Evolutionary conservation across 192 early-diverging fungal genomes (phyloP), one percentile per base, ranked within the genome.

Genomic region (Diversispora eburnea): DNA sequence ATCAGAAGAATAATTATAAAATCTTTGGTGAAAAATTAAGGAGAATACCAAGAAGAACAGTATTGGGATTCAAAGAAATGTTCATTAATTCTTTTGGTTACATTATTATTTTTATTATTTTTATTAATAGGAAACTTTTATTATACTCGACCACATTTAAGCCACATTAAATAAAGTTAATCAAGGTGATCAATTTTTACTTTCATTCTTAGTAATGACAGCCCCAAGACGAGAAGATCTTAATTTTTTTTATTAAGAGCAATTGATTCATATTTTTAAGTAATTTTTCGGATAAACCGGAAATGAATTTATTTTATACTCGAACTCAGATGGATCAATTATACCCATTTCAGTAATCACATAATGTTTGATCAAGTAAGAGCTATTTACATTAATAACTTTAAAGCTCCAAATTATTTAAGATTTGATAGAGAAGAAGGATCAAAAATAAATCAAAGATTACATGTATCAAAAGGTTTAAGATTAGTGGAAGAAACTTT

Each of bases 271-370:
- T 86, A 86, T 58, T 71, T 58, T 71, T 86, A 46, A 54, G 54
- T 67, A 79, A 84, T 22, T 84, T 82, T 70, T 81, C 83, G 8
- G 75, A 76, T 20, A 22, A 22, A 5, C 82, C 81, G 13, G 62
- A 74, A 0, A 69, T 77, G 3, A 77, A 75, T 15, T 81, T 81
- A 19, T 73, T 84, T n/a, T 84, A 86, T 49, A 76, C 73, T 45
- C 77, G 83, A 33, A 77, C 83, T 8, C 78, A 84, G 65, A 78
- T 84, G 48, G 48, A 77, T 83, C 10, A 79, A 84, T 3, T 86
- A 84, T 67, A 86, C 85, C 8, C 82, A 86, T 33, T 86, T 84
- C 57, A 73, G 81, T 17, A 76, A 86, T 41, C 84, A 82, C 55
- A 59, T 77, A 54, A 77, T 77, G 43, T 86, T 76, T 63, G 83